Conservation (phyloP, 805 yeast genomes). For the Candida suzukii region DNA sequence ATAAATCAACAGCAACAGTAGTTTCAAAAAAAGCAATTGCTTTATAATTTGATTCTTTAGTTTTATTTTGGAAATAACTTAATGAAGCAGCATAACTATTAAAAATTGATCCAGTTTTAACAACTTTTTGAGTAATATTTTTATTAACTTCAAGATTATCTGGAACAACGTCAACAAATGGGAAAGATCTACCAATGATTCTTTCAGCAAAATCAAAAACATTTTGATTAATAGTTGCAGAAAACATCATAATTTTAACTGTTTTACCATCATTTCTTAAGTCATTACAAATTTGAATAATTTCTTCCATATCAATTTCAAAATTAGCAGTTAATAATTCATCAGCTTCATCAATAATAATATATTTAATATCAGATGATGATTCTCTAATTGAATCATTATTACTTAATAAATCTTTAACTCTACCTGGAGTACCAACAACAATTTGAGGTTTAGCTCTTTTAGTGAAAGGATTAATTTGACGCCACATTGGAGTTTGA, state of each 20-base stretch:
- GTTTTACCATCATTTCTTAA: constrained; percentile 17
- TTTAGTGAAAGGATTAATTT: constrained; percentile 20
- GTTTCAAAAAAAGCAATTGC: constrained; percentile 83
- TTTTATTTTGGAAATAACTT: constrained; percentile 35
- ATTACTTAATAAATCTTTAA: constrained; percentile 51
- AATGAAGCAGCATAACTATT: constrained; percentile 56
- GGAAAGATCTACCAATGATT: constrained; percentile 45
- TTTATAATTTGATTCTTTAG: constrained; percentile 43
- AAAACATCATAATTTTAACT: constrained; percentile 68
- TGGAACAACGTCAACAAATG: constrained; percentile 67
- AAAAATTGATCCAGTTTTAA: constrained; percentile 45
- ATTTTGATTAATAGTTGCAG: constrained; percentile 76
- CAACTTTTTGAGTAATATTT: constrained; percentile 62
- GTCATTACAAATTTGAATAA: constrained; percentile 40
- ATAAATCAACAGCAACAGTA: constrained; percentile 56
- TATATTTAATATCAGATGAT: constrained; percentile 49
- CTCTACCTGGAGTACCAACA: constrained; percentile 88
- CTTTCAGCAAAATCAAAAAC: constrained; percentile 60
- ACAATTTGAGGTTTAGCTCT: constrained; percentile 48
- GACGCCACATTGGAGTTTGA: constrained; percentile 42
- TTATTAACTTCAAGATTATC: constrained; percentile 66
- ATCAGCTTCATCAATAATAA: constrained; percentile 90
- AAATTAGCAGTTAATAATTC: constrained; percentile 79
- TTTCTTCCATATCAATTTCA: constrained; percentile 52
- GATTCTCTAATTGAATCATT: constrained; percentile 34